These are phyloP conservation scores for Citrus mangshanensis DNA, from an alignment of 345 rosid species.

Conservation along the genomic window DNA sequence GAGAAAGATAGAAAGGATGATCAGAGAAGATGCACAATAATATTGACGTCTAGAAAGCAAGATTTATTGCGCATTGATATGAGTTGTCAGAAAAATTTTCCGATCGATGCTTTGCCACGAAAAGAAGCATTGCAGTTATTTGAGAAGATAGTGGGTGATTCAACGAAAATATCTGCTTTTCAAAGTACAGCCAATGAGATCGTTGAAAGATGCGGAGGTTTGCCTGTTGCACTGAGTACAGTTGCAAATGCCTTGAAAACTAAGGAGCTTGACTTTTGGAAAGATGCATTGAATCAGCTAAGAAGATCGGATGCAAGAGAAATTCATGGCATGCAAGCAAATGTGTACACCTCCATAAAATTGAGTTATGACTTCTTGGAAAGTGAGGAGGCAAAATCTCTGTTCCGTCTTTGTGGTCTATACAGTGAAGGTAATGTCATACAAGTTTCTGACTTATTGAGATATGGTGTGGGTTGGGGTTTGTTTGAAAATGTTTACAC, in stretches of 20 bases:
- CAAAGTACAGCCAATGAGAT: not conserved
- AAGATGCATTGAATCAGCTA: not conserved
- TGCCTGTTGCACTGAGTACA: constrained; percentile 8
- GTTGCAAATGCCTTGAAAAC: constrained; percentile 9
- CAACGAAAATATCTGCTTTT: not conserved
- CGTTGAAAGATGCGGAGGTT: not conserved
- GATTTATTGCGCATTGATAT: constrained; percentile 1
- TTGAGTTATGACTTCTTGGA: not conserved
- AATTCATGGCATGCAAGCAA: rapidly evolving
- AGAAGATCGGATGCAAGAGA: not conserved
- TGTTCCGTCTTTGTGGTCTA: not conserved
- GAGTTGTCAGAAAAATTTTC: not conserved
- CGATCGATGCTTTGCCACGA: not conserved
- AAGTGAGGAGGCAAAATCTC: not conserved
- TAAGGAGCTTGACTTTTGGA: not conserved
- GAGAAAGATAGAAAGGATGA: not conserved
- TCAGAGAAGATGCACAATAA: constrained; percentile 10
- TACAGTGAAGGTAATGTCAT: rapidly evolving
- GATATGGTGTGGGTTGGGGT: constrained; percentile 3
- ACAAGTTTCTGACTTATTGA: not conserved
- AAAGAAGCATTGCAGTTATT: constrained; percentile 15
- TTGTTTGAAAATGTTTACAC: not conserved
- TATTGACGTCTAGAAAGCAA: constrained; percentile 13
- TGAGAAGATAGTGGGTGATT: not conserved
- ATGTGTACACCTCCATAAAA: not conserved